Evolutionary conservation across 2,329 filamentous ascomycete genomes (phyloP).

Genomic region (Exophiala sideris): DNA sequence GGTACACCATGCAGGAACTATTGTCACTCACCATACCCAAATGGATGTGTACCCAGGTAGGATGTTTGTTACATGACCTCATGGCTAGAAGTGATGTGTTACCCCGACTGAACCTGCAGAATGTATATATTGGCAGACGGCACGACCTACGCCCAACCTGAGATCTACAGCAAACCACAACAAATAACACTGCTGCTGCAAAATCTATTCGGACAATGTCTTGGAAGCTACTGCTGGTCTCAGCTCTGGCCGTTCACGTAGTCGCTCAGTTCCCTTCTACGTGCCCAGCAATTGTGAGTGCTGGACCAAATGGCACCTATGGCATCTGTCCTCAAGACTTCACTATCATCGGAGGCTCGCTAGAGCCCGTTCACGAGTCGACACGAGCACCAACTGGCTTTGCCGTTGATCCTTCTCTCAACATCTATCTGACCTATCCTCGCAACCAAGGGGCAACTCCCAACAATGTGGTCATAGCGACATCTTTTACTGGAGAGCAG

Average conservation of each 20-base stretch:
- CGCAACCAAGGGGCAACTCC: constrained; percentile 38
- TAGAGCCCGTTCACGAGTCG: constrained; percentile 40
- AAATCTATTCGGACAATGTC: too few species aligned
- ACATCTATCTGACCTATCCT: constrained; percentile 43
- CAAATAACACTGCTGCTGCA: too few species aligned
- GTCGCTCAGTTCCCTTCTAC: constrained; percentile 4
- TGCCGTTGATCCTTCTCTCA: constrained; percentile 37
- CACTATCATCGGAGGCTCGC: constrained; percentile 34
- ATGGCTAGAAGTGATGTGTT: too few species aligned
- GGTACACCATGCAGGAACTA: too few species aligned
- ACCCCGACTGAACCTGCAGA: too few species aligned
- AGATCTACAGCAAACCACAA: too few species aligned
- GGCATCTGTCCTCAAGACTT: constrained; percentile 32
- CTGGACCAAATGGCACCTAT: constrained; percentile 1
- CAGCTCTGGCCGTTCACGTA: background rate
- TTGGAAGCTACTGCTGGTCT: background rate
- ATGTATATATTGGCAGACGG: too few species aligned
- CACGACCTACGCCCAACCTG: too few species aligned
- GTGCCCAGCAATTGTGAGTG: constrained; percentile 4
- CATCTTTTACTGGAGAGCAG: constrained; percentile 37
- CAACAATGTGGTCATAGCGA: constrained; percentile 40
- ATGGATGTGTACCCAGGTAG: too few species aligned
- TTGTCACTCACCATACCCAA: too few species aligned
- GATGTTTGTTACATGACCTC: too few species aligned
- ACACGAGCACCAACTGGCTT: constrained; percentile 38